phyloP scores from a whole-genome alignment of 2,329 filamentous ascomycete species.

The Phialophora chinensis region DNA sequence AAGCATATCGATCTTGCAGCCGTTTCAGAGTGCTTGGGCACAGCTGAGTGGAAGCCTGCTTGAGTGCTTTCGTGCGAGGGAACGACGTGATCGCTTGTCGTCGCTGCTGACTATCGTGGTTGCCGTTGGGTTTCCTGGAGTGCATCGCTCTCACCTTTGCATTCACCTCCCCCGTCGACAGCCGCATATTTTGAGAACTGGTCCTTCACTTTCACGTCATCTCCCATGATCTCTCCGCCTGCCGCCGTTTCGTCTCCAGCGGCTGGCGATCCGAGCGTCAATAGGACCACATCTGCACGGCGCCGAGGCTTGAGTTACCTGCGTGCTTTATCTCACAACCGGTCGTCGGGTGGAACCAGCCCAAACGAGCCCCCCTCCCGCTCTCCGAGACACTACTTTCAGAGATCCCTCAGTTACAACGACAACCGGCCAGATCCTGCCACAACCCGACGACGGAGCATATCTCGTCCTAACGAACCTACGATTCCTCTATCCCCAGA shows the following conservation, averaged over 20 bases:
- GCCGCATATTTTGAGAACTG: background rate
- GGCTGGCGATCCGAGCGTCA: constrained; percentile 31
- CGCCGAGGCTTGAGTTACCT: constrained; percentile 39
- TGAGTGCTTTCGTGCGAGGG: background rate
- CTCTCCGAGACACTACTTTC: constrained; percentile 39
- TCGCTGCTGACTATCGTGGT: constrained; percentile 11
- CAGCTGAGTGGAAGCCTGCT: background rate
- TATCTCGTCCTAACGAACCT: constrained; percentile 37
- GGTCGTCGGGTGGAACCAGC: constrained; percentile 32
- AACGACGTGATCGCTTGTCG: background rate
- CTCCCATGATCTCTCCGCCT: constrained; percentile 39
- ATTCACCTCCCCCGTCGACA: constrained; percentile 6
- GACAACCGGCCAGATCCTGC: constrained; percentile 29
- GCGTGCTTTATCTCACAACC: constrained; percentile 38
- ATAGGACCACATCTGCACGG: constrained; percentile 34
- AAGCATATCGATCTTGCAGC: background rate
- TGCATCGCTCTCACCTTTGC: constrained; percentile 6
- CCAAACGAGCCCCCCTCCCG: constrained; percentile 35
- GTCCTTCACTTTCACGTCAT: constrained; percentile 19
- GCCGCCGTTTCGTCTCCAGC: constrained; percentile 32
- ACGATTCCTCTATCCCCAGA: constrained; percentile 27
- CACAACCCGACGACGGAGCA: constrained; percentile 31
- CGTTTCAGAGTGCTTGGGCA: background rate
- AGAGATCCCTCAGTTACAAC: constrained; percentile 37
- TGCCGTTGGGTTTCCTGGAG: constrained; percentile 8